Percentiles rank a stretch among this genome's conserved stretches.
Evolutionary conservation across 257 asterid species (phyloP).

Genomic region (Solanum boliviense): DNA sequence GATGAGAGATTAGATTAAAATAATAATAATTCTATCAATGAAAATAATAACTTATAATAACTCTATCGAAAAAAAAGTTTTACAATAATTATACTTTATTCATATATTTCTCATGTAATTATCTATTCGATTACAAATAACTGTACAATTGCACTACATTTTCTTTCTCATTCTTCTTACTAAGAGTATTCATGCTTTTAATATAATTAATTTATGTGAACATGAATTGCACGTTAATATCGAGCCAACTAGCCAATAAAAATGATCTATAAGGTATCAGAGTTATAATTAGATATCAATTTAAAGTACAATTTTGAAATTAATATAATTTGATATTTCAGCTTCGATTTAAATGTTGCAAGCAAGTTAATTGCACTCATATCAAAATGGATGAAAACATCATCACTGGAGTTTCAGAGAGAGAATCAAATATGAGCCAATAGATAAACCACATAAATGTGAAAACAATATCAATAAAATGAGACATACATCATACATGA

Average conservation of each 20-base stretch:
- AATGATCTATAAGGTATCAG: background rate
- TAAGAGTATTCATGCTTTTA: no score
- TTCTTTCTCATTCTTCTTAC: no score
- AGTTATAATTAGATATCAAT: background rate
- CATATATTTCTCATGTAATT: no score
- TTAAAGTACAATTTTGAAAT: no score
- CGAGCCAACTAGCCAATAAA: background rate
- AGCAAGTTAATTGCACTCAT: no score
- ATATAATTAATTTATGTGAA: no score
- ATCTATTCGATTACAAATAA: no score
- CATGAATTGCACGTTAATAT: background rate
- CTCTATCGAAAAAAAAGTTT: no score
- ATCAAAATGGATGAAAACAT: background rate
- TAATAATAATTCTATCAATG: no score
- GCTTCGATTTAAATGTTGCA: background rate
- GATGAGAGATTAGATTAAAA: background rate
- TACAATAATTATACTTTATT: background rate
- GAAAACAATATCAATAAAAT: slow-evolving; percentile 4
- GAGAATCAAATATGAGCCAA: background rate
- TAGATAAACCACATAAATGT: background rate
- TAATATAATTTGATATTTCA: no score
- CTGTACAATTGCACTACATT: no score
- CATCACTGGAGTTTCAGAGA: background rate
- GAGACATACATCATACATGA: background rate
- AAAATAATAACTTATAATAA: no score